Evolutionary conservation across 2,329 filamentous ascomycete genomes (phyloP).

Genomic region (Ophiostoma sp.): DNA sequence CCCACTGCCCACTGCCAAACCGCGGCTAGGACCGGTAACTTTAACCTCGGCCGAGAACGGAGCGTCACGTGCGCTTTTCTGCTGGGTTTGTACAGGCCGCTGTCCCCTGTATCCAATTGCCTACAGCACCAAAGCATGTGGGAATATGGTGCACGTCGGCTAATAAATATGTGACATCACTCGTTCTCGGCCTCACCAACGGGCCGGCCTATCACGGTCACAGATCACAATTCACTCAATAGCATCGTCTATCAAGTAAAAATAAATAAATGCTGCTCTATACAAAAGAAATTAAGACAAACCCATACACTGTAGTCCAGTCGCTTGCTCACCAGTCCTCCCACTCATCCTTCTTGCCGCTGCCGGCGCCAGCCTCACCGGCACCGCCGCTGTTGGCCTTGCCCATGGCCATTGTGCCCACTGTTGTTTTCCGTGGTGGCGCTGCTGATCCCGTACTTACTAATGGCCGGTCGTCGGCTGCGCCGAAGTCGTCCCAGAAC

Average conservation of each 20-base stretch:
- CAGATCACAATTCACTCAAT: neutral
- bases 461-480: slow-evolving; percentile 52
- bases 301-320: neutral
- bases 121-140: slow-evolving; percentile 7
- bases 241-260: neutral
- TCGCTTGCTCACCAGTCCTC: slow-evolving; percentile 49
- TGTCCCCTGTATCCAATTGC: neutral
- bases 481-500: slow-evolving; percentile 90
- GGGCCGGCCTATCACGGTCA: neutral
- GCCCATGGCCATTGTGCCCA: slow-evolving; percentile 56
- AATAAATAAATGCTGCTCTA: neutral
- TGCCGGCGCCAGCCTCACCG: slow-evolving; percentile 25
- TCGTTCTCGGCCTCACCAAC: neutral
- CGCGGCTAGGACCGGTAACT: slow-evolving; percentile 26
- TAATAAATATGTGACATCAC: neutral
- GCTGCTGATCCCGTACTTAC: slow-evolving; percentile 39
- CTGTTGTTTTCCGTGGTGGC: slow-evolving; percentile 37
- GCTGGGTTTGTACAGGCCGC: neutral
- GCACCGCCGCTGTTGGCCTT: slow-evolving; percentile 40
- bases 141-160: neutral
- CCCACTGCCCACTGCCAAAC: slow-evolving; percentile 7
- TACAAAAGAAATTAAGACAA: neutral
- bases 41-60: slow-evolving; percentile 26
- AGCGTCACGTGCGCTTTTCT: slow-evolving; percentile 22
- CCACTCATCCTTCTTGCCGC: slow-evolving; percentile 53